Base-by-base conservation (phyloP, 257 asterid genomes). In the Plantago elongata region DNA sequence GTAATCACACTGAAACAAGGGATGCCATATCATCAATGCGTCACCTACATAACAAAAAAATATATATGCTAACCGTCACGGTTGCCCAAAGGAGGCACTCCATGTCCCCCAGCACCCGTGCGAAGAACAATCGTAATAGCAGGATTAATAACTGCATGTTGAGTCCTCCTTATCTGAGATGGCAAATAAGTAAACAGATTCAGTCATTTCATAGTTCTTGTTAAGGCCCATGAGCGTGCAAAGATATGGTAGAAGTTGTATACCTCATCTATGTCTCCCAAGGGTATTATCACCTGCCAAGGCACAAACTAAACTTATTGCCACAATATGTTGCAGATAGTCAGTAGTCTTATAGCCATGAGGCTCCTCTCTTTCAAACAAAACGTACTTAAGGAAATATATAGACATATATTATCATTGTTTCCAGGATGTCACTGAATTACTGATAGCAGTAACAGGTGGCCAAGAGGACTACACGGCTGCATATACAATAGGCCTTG, bases 251-350 rank as follows among this genome's bases (percentile, higher is more conserved):
- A 75, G 74, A 62, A 62, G 70, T 29, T 54, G 3, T 14, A 54
- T 83, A 89, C 99, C 96, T 93, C 99, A 70, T 85, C 95, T 59
- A 93, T 79, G 78, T 93, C 99, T 58, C 87, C 85, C 42, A 89
- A 73, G 63, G 97, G 97, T 75, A 93, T 75, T 70, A 85, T 77
- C 45, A 89, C 97, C 99, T 92, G 86, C 66, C 72, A 79, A 73
- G 51, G 64, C 48, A 52, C 45, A 54, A 27, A 11, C 13, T 22
- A 5, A 54, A 22, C 58, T 18, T 52, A 50, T 15, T 8, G 34
- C 3, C 29, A 16, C 13, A 16, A 50, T 14, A 9, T 50, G 30
- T 0, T 50, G 58, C 48, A 49, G 40, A 34, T 5, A 40, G 49
- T 14, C n/a, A 57, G n/a, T n/a, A n/a, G 16, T 30, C 67, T n/a